Evolutionary conservation across 768 basidiomycete genomes (phyloP), one percentile per base, ranked within the genome.

Genomic region (Mycena chlorophos): DNA sequence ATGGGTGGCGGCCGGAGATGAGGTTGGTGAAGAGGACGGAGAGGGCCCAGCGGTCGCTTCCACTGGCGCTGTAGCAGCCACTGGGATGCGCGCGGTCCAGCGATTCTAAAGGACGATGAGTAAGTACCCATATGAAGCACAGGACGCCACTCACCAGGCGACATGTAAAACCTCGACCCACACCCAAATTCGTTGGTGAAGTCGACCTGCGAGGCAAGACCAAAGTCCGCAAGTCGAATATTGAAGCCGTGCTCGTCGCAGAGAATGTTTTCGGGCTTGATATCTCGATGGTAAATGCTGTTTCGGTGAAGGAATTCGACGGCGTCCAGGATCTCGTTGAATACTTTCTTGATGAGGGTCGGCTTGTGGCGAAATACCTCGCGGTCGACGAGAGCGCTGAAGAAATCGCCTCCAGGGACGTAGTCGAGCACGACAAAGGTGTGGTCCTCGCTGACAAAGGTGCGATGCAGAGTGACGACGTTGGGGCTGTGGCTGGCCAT

Each of bases 251-350:
- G 57, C 14, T 79, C 76, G 30, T 47, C 77, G 59, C 76, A 77
- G 46, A 84, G 62, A 37, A 83, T 67, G 63, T 76, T 83, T 63
- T 84, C 84, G 0, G 84, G 85, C 67, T 85, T 86, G 54, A 86
- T 72, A 57, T 86, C 84, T 25, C 53, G 43, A 62, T 86, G 84
- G 62, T 73, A 82, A 57, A 85, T 76, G 13, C 80, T 79, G 51
- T 70, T 70, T 27, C 62, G 53, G 61, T 86, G 84, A 60, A 79
- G 80, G 63, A 78, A 75, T 38, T 78, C 73, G 42, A 86, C 76
- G 5, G 82, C 78, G 52, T 83, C 80, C 46, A 85, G 59, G 47
- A 86, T 75, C 60, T 84, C 78, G 14, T 80, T 51, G 66, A 83
- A 84, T 26, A 80, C 77, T 30, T 69, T 58, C 51, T 71, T 75